Evolutionary conservation across 352 stramenopile genomes (phyloP).

Genomic region (Globisporangium canariense): DNA sequence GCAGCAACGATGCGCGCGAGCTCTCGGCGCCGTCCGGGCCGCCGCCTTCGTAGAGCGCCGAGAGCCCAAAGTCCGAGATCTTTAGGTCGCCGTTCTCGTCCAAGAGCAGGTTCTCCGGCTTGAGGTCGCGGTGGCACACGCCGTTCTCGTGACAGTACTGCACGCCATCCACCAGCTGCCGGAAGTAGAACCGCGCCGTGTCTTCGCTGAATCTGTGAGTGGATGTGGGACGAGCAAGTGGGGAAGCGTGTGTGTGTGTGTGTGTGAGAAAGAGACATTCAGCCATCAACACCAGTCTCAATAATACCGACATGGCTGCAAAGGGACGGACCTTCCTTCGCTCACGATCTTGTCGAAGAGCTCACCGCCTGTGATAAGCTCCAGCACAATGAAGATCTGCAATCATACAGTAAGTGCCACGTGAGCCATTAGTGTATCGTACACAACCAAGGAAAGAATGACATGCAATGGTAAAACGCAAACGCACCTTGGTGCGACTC

Average conservation of each 20-base stretch:
- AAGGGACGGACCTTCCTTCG: slow-evolving; percentile 66
- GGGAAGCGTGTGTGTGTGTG: slow-evolving; percentile 10
- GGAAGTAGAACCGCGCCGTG: slow-evolving; percentile 98
- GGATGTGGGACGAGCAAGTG: not conserved
- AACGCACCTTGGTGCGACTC: slow-evolving; percentile 91
- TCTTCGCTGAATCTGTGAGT: slow-evolving; percentile 90
- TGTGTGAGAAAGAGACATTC: slow-evolving; percentile 8
- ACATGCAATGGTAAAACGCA: not conserved
- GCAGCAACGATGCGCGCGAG: slow-evolving; percentile 87
- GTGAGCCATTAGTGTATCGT: not conserved
- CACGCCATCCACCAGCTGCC: slow-evolving; percentile 96
- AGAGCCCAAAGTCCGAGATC: slow-evolving; percentile 99
- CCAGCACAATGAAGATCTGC: slow-evolving; percentile 96
- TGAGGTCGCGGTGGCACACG: slow-evolving; percentile 96
- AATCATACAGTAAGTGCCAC: slow-evolving; percentile 7
- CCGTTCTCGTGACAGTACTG: slow-evolving; percentile 97
- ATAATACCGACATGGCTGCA: not conserved
- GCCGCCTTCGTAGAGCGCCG: slow-evolving; percentile 88
- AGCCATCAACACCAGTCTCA: not conserved
- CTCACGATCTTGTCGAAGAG: slow-evolving; percentile 97
- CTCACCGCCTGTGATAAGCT: slow-evolving; percentile 89
- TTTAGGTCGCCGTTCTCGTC: slow-evolving; percentile 97
- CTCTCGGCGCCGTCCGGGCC: slow-evolving; percentile 75
- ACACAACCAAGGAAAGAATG: too few species aligned
- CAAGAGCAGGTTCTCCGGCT: slow-evolving; percentile 96